Evolutionary conservation across 2,329 filamentous ascomycete species (phyloP).

Genomic region (Myriosclerotinia curreyana): DNA sequence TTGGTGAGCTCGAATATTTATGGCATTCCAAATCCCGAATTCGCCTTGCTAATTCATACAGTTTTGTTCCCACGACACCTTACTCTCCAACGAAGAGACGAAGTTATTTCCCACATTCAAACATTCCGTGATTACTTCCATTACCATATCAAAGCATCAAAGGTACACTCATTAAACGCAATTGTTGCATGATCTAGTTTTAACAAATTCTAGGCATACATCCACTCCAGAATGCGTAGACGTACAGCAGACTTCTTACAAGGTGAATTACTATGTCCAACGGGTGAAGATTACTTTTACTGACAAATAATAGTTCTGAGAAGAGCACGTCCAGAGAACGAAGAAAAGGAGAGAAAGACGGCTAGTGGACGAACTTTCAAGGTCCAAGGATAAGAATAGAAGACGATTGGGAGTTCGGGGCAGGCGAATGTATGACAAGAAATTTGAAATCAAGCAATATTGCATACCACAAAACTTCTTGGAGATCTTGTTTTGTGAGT

Average conservation of each 20-base stretch:
- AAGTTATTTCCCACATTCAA: conserved; percentile 98
- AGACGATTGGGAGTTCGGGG: conserved; percentile 16
- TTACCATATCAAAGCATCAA: conserved; percentile 99
- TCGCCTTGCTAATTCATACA: conserved; percentile 41
- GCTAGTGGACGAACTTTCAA: conserved; percentile 92
- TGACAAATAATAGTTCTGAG: conserved; percentile 71
- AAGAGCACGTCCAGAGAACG: conserved; percentile 88
- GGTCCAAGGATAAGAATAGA: conserved; percentile 36
- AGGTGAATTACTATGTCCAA: conserved; percentile 54
- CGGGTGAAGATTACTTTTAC: conserved; percentile 23
- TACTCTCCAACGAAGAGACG: conserved; percentile 81
- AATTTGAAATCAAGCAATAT: conserved; percentile 19
- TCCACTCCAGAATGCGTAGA: conserved; percentile 96
- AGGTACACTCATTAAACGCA: conserved; percentile 48
- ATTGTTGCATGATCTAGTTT: conserved; percentile 23
- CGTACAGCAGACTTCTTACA: conserved; percentile 98
- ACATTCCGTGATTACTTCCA: conserved; percentile 99
- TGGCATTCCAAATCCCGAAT: conserved; percentile 26
- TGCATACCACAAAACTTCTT: conserved; percentile 6
- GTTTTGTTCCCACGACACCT: conserved; percentile 96
- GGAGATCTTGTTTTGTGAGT: conserved; percentile 7
- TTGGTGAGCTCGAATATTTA: conserved; percentile 58
- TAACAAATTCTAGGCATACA: conserved; percentile 66
- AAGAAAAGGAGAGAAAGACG: conserved; percentile 97
- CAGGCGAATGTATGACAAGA: conserved; percentile 13